These are phyloP conservation scores for Aspergillus fumigatiaffinis DNA, from an alignment of 2,329 filamentous ascomycete species.

Conservation along the genomic window DNA sequence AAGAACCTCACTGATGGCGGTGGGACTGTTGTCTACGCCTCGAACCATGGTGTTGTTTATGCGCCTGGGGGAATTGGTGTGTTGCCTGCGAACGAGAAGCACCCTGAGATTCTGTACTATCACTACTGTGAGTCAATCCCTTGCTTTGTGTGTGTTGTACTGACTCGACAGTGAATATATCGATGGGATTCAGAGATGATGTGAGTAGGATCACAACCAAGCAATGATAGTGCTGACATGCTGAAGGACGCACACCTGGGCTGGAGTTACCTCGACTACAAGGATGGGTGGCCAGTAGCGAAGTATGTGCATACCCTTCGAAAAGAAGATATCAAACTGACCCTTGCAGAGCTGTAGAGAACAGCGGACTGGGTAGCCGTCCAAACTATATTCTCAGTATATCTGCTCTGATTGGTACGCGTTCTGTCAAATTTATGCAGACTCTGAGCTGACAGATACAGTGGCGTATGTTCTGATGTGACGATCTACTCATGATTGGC, in stretches of 20 bases:
- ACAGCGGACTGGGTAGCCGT: background rate
- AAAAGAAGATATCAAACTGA: background rate
- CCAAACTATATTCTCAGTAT: conserved; percentile 1
- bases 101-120: conserved; percentile 36
- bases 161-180: conserved; percentile 28
- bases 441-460: conserved; percentile 12
- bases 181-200: conserved; percentile 23
- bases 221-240: conserved; percentile 5
- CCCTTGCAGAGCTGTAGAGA: conserved; percentile 7
- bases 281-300: conserved; percentile 35
- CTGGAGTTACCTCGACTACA: conserved; percentile 35
- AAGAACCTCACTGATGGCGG: conserved; percentile 27
- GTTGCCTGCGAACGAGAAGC: conserved; percentile 19
- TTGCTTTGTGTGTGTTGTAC: background rate
- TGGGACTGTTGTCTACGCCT: conserved; percentile 34
- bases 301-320: conserved; percentile 5
- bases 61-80: conserved; percentile 38
- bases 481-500: background rate
- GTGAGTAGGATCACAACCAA: conserved; percentile 16
- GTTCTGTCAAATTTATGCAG: background rate
- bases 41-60: conserved; percentile 37
- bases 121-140: conserved; percentile 32
- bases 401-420: conserved; percentile 1
- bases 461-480: background rate
- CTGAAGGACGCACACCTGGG: conserved; percentile 33